Evolutionary conservation across 2,329 filamentous ascomycete genomes (phyloP).

Genomic region (Aspergillus fijiensis): DNA sequence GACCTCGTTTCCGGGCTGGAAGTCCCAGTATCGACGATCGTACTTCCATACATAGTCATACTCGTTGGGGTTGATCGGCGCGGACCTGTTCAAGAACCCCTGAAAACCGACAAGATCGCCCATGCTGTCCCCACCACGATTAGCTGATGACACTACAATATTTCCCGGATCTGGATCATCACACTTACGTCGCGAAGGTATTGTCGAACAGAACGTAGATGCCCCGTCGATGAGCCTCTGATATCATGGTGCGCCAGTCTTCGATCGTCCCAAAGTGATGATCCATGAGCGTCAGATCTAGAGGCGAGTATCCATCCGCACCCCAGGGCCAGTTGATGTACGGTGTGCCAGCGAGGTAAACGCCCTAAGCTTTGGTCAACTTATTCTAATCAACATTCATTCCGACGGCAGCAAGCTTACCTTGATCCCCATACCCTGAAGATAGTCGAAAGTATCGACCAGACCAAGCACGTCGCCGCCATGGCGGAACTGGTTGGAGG

Average conservation of each 20-base stretch:
- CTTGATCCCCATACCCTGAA: slow-evolving; percentile 63
- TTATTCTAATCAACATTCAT: not conserved
- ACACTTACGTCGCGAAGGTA: slow-evolving; percentile 58
- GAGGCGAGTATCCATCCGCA: slow-evolving; percentile 57
- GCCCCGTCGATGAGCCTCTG: slow-evolving; percentile 57
- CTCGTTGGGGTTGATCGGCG: slow-evolving; percentile 55
- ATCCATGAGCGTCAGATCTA: slow-evolving; percentile 63
- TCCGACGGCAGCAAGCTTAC: slow-evolving; percentile 27
- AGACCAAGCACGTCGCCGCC: slow-evolving; percentile 60
- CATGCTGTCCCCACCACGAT: slow-evolving; percentile 33
- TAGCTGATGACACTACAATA: not conserved
- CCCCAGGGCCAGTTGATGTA: slow-evolving; percentile 65
- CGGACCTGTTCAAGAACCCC: slow-evolving; percentile 43
- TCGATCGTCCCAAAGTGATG: slow-evolving; percentile 60
- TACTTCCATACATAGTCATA: slow-evolving; percentile 59
- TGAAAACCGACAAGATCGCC: slow-evolving; percentile 58
- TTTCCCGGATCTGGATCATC: not conserved
- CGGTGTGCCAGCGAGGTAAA: slow-evolving; percentile 61
- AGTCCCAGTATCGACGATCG: slow-evolving; percentile 56
- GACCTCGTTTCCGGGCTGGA: slow-evolving; percentile 54
- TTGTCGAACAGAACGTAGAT: slow-evolving; percentile 68
- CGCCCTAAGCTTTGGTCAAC: slow-evolving; percentile 39
- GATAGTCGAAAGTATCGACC: slow-evolving; percentile 60
- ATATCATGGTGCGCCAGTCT: slow-evolving; percentile 56
- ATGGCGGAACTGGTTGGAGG: slow-evolving; percentile 61